Evolutionary conservation across 169 alveolate genomes (phyloP).

Genomic region (Plasmodium relictum): DNA sequence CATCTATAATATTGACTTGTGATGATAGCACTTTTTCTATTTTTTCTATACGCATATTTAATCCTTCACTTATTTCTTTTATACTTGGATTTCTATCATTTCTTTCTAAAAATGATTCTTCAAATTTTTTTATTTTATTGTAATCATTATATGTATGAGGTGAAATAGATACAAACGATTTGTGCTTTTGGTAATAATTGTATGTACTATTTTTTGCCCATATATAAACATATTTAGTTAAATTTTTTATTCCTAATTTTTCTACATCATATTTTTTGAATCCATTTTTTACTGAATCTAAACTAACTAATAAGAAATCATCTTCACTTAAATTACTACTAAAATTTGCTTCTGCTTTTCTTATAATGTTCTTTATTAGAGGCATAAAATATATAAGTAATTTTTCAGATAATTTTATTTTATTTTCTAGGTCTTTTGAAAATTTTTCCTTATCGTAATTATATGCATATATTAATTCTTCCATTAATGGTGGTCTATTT

Average conservation of each 20-base stretch:
- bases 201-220: constrained; percentile 77
- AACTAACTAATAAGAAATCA: constrained; percentile 66
- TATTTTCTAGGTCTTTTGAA: constrained; percentile 26
- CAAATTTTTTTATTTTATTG: constrained; percentile 57
- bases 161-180: constrained; percentile 63
- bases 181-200: constrained; percentile 74
- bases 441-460: constrained; percentile 44
- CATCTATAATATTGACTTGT: constrained; percentile 47
- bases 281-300: constrained; percentile 77
- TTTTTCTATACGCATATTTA: constrained; percentile 33
- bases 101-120: constrained; percentile 59
- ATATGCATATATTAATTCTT: constrained; percentile 63
- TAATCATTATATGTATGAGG: constrained; percentile 69
- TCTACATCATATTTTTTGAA: constrained; percentile 73
- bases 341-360: constrained; percentile 59
- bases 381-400: constrained; percentile 66
- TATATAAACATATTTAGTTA: constrained; percentile 69
- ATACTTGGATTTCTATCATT: constrained; percentile 63
- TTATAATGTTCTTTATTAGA: constrained; percentile 34
- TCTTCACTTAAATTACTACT: constrained; percentile 76
- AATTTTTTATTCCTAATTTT: constrained; percentile 69
- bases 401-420: constrained; percentile 62
- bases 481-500: constrained; percentile 70
- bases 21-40: constrained; percentile 53
- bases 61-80: constrained; percentile 61